Evolutionary conservation across 495 filamentous ascomycete genomes (phyloP), one percentile per base, ranked within the genome.

Genomic region (Rhypophila decipiens): DNA sequence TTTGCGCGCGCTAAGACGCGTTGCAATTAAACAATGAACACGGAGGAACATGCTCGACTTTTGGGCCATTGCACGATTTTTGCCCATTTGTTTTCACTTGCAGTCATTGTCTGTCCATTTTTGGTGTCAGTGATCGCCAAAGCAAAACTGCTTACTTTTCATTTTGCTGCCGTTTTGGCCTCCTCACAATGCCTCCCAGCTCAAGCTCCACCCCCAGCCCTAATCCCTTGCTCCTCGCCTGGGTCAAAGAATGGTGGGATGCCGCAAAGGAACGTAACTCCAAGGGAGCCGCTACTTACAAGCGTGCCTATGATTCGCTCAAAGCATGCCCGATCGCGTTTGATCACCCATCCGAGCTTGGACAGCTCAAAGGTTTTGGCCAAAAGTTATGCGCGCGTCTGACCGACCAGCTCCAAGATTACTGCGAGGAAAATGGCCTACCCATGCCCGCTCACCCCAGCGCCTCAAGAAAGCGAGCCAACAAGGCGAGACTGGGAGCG

Each of bases 201-300:
- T 19, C 68, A 69, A 64, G 46, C 57, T 24, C 51, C 13, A 43
- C 57, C 19, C 84, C 57, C 18, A 85, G 81, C 53, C 79, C 84
- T 17, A 94, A 94, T 57, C 85, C 87, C 11, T 70, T 90, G 24
- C 74, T 90, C 4, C 72, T 90, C 39, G 65, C 67, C 46, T 94
- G 85, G 80, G 78, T 94, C 44, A 81, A 84, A 50, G 85, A 90
- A 70, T 90, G 86, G 85, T 75, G 83, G 35, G 85, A 90, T n/a
- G 62, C 75, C 19, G 88, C 85, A 0, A 73, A 77, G 37, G 80
- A 88, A 51, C 78, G 77, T 7, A 87, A 86, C 57, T 74, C 78
- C 24, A 90, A 87, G 57, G 83, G 84, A 35, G 70, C 80, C 13
- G 78, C 73, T 38, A 79, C 79, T 63, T 91, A 90, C 65, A 88